Conservation (phyloP, 352 stramenopile genomes). For the Globisporangium viniferum region DNA sequence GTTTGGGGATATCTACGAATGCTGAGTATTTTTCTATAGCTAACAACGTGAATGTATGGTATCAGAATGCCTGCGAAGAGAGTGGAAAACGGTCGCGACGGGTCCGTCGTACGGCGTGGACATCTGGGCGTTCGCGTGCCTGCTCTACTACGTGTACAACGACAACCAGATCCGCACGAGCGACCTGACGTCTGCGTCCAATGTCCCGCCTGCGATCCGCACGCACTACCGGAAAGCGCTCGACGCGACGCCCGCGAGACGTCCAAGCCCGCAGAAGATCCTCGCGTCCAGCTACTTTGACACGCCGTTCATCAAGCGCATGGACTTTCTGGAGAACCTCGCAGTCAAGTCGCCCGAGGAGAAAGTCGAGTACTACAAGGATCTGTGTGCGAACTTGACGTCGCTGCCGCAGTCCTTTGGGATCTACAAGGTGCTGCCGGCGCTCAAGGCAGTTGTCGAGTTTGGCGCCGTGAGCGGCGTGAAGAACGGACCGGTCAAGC, state of each 20-base stretch:
- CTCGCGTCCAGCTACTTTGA: constrained; percentile 90
- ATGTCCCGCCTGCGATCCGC: constrained; percentile 62
- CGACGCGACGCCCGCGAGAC: constrained; percentile 49
- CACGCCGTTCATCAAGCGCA: constrained; percentile 91
- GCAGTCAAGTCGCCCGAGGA: constrained; percentile 91
- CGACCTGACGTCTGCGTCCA: constrained; percentile 56
- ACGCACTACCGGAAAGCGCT: constrained; percentile 84
- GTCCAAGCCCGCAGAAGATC: constrained; percentile 85
- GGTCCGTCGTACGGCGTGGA: constrained; percentile 58
- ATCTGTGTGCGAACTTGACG: constrained; percentile 71
- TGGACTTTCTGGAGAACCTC: constrained; percentile 93
- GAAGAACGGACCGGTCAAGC: constrained; percentile 65
- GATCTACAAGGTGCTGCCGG: constrained; percentile 86
- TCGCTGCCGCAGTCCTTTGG: constrained; percentile 69
- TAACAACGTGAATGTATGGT: constrained; percentile 7
- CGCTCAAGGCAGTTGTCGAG: constrained; percentile 79
- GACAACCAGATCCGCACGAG: constrained; percentile 53
- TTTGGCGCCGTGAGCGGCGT: constrained; percentile 56
- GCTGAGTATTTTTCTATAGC: background rate
- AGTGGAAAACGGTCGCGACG: constrained; percentile 63
- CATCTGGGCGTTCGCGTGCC: constrained; percentile 73
- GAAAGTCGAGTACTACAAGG: constrained; percentile 94
- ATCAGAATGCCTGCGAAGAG: constrained; percentile 74
- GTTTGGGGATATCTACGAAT: background rate
- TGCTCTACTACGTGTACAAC: constrained; percentile 81